Evolutionary conservation across 805 yeast species (phyloP), one percentile per base, ranked within the genome.

Genomic region (Barnettozyma wickerhamii): DNA sequence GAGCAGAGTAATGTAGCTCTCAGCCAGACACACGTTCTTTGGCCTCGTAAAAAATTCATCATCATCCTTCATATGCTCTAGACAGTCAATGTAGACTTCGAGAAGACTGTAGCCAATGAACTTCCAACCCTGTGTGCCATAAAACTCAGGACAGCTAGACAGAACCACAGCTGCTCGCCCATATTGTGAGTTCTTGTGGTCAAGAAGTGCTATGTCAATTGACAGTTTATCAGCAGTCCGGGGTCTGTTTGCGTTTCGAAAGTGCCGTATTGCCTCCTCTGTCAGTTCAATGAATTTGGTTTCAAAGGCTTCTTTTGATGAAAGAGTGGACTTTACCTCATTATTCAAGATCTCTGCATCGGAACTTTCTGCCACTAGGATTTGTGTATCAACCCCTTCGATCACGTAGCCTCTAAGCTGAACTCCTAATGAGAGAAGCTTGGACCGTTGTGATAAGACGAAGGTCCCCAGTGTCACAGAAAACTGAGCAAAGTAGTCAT

Each of bases 131-230:
- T 80, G 76, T 15, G 70, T 62, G 7, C 74, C 71, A 53, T 84
- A 89, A 41, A 77, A 77, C 29, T 75, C 77, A 35, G 85, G 86
- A 3, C 93, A 79, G 7, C 79, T 76, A 29, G 77, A 76, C 10
- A 91, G 65, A 3, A 85, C 76, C 5, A 72, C 64, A 13, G 79
- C 72, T 1, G 96, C 82, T 33, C 74, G 72, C 28, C 71, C 69
- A 50, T 76, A 82, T 26, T 84, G 70, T 4, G 72, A 63, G 23
- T 68, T 64, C 48, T 75, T 77, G 55, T 75, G 81, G 44, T 82
- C 79, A 14, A 88, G 60, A 10, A 84, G 56, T 0, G 95, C 96
- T 39, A 88, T 70, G 48, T 91, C 96, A 6, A 86, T 76, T 2
- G 90, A 79, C 13, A 93, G 66, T 5, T 81, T 68, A 52, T 85